phyloP scores from a whole-genome alignment of 164 flowering plant genomes.

The Liriodendron chinense region DNA sequence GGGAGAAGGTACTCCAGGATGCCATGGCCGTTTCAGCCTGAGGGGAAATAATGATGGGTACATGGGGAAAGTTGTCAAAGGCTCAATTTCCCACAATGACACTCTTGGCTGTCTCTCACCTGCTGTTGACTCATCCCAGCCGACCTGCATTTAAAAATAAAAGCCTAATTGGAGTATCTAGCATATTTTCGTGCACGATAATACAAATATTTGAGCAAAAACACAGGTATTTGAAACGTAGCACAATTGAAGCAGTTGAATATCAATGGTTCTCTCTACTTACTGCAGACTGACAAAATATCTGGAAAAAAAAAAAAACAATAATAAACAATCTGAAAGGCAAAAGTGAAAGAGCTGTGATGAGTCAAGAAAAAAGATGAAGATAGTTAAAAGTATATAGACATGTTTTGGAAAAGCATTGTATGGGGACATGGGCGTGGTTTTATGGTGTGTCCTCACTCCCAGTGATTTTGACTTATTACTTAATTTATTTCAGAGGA shows the following conservation, averaged over 20 bases:
- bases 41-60: slow-evolving; percentile 36
- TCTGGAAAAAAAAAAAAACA: not conserved
- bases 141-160: slow-evolving; percentile 24
- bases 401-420: too few species aligned
- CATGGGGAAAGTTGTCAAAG: slow-evolving; percentile 43
- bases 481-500: too few species aligned
- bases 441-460: too few species aligned
- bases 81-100: slow-evolving; percentile 41
- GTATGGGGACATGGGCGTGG: too few species aligned
- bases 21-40: slow-evolving; percentile 42
- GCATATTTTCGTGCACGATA: not conserved
- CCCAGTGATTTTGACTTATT: too few species aligned
- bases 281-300: not conserved
- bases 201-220: not conserved
- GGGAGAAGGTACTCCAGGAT: slow-evolving; percentile 34
- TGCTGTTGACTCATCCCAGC: slow-evolving; percentile 47
- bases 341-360: not conserved
- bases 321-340: not conserved
- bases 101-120: slow-evolving; percentile 43
- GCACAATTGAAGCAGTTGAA: not conserved
- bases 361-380: not conserved
- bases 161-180: not conserved
- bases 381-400: too few species aligned
- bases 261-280: not conserved
- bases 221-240: not conserved